Conservation (phyloP, 1,284 basidiomycete species). For the Rhodotorula sp. region DNA sequence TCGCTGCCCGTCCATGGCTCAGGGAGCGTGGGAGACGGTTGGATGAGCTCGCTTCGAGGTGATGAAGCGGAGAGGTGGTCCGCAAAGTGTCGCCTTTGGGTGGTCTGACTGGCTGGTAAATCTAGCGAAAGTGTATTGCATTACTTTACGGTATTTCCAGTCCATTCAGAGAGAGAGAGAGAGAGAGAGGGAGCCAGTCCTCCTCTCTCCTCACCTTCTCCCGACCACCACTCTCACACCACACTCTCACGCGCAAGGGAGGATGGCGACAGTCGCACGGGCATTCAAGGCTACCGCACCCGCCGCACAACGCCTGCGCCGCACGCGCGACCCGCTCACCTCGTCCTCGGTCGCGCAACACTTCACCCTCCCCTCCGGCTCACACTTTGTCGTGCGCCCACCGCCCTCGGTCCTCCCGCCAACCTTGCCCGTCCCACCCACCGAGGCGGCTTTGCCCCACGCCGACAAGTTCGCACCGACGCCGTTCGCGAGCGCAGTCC, state of each 20-base stretch:
- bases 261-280: too few relatives aligned
- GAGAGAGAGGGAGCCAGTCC: too few relatives aligned
- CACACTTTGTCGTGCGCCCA: constrained; percentile 30
- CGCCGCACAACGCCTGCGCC: background rate
- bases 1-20: background rate
- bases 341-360: constrained; percentile 25
- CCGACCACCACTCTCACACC: background rate
- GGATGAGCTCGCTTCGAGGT: too few relatives aligned
- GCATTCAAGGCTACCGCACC: constrained; percentile 1
- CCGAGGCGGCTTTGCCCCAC: background rate
- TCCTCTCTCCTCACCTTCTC: background rate
- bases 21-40: too few relatives aligned
- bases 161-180: background rate
- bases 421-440: constrained; percentile 10
- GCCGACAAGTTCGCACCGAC: background rate
- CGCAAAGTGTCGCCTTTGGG: too few relatives aligned
- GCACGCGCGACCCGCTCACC: constrained; percentile 32
- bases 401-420: constrained; percentile 31
- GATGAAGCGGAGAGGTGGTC: too few relatives aligned
- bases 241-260: constrained; percentile 3
- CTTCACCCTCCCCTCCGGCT: constrained; percentile 23
- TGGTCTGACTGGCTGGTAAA: too few relatives aligned
- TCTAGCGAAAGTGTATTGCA: background rate
- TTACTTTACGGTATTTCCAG: background rate
- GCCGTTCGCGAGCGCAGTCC: constrained; percentile 5